Evolutionary conservation across 139 green algal species (phyloP).

Genomic region (Nannochloris sp.): DNA sequence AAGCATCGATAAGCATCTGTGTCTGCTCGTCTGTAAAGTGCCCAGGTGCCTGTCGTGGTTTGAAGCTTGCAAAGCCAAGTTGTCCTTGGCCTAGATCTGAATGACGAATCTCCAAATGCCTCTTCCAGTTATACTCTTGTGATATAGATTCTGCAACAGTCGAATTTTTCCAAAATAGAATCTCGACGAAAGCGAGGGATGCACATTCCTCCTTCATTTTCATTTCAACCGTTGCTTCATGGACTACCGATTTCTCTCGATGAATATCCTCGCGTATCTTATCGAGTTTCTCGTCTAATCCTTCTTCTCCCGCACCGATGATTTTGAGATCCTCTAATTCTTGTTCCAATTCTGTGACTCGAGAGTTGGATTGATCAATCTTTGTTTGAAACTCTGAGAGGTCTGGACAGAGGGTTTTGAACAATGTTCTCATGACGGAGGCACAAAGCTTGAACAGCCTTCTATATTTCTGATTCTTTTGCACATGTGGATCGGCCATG

Average conservation of each 20-base stretch:
- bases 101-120: not conserved
- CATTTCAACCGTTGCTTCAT: not conserved
- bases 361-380: not conserved
- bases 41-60: not conserved
- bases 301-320: conserved; percentile 10
- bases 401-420: conserved; percentile 31
- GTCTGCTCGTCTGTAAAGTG: conserved; percentile 11
- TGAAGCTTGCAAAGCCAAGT: conserved; percentile 14
- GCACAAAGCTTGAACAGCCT: conserved; percentile 22
- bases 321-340: conserved; percentile 12
- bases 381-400: not conserved
- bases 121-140: conserved; percentile 54
- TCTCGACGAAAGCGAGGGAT: conserved; percentile 55
- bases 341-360: not conserved
- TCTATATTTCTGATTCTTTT: conserved; percentile 4
- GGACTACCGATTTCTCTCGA: not conserved
- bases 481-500: conserved; percentile 43
- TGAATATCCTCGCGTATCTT: conserved; percentile 6
- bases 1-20: conserved; percentile 12
- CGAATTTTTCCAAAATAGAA: conserved; percentile 72
- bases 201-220: conserved; percentile 28
- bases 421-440: conserved; percentile 39
- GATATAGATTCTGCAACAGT: conserved; percentile 35
- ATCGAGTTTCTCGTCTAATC: conserved; percentile 1
- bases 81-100: conserved; percentile 4